Base-by-base conservation (phyloP, 179 eudicot genomes). In the Beta lomatogona region DNA sequence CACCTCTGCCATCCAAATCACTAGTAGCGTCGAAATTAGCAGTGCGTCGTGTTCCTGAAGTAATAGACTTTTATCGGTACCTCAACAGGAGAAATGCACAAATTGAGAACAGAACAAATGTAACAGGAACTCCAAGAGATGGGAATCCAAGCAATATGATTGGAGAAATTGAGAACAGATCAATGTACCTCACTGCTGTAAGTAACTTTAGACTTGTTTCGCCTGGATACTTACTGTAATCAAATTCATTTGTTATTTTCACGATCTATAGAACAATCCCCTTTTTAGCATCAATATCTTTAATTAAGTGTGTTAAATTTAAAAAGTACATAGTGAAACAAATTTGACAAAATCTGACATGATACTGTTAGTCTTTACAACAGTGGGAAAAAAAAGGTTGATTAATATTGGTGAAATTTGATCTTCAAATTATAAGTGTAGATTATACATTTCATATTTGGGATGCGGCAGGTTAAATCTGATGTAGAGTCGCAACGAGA, bases 131-230 rank as follows among this genome's bases (percentile, higher is more conserved):
- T 75, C 59, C 71, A 76, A 81, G 75, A 58, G 89, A 64, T 61
- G 81, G 69, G 22, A 64, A 83, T 79, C 88, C 90, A 14, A 86
- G 86, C 87, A 91, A 92, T 76, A 94, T 94, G 98, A 94, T 94
- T 3, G 98, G 98, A 75, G 98, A 94, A 84, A 94, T 94, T 22
- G 98, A 94, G 85, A 92, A 94, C 82, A 85, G 91, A 45, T 94
- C 98, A 41, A 82, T 94, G 22, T 89, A 94, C 80, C 90, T 91
- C 41, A 82, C 92, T 8, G 93, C 97, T 70, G 98, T 94, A 92
- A 94, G 91, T 86, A 6, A 48, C 53, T 71, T 18, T 71, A 5
- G 41, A 68, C 48, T 16, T 41, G 21, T 14, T 75, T 79, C 14
- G 12, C 25, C 36, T 48, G 16, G 9, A 18, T 0, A 31, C 3